Evolutionary conservation across 306 rosid species (phyloP).

Genomic region (Begonia fuchsioides): DNA sequence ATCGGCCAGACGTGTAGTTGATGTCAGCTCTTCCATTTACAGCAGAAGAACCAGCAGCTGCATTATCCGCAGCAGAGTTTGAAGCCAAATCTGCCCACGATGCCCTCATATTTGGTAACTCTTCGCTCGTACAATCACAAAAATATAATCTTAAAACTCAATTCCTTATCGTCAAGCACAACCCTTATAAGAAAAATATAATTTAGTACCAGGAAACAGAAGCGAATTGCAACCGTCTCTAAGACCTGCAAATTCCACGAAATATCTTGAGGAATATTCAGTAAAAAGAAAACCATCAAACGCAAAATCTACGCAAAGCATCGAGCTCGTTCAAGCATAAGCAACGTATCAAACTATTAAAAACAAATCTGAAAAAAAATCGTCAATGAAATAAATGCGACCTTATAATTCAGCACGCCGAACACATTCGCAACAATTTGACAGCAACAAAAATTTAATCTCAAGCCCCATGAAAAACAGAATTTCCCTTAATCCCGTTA

Average conservation of each 20-base stretch:
- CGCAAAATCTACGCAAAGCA: background rate
- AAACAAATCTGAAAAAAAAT: background rate
- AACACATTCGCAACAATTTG: background rate
- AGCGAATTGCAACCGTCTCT: background rate
- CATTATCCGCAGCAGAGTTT: conserved; percentile 62
- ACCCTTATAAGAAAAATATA: background rate
- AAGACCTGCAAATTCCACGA: background rate
- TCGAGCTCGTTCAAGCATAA: no score
- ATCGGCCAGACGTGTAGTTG: conserved; percentile 21
- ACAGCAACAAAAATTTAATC: background rate
- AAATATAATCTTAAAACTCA: conserved; percentile 3
- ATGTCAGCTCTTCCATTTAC: conserved; percentile 19
- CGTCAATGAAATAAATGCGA: background rate
- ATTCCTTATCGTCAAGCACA: background rate
- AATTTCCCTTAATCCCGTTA: background rate
- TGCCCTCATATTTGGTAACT: conserved; percentile 46
- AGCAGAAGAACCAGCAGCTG: conserved; percentile 28
- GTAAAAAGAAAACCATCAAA: background rate
- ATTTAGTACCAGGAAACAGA: conserved; percentile 1
- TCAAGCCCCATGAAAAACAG: background rate
- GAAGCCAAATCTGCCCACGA: conserved; percentile 97
- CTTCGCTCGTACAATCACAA: conserved; percentile 7
- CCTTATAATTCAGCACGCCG: background rate
- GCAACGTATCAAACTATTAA: background rate
- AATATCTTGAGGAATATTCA: background rate